Conservation (phyloP, 2,329 filamentous ascomycete genomes). For the Microascus cirrosus region DNA sequence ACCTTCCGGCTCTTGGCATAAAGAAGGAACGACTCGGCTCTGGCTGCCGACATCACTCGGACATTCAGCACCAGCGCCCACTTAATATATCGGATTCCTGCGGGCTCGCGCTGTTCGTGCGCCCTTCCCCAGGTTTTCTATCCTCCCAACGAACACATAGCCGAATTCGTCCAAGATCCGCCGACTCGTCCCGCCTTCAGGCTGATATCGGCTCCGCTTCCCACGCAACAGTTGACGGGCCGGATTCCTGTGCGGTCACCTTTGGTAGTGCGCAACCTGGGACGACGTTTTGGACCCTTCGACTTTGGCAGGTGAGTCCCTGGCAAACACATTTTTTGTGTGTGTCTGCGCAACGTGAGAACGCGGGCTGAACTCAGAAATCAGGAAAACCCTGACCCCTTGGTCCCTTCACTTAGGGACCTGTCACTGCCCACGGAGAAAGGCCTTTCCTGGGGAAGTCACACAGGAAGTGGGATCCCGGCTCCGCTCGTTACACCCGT, state of each 20-base stretch:
- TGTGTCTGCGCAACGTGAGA: not conserved
- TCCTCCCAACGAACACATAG: not conserved
- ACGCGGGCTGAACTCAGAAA: not conserved
- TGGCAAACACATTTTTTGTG: not conserved
- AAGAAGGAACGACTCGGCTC: not conserved
- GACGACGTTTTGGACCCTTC: not conserved
- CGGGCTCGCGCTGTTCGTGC: not conserved
- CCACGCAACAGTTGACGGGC: not conserved
- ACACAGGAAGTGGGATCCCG: not conserved
- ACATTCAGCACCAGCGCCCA: not conserved
- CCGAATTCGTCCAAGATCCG: not conserved
- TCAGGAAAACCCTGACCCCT: not conserved
- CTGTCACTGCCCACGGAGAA: not conserved
- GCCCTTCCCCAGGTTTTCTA: not conserved
- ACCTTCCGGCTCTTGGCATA: not conserved
- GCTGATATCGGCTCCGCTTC: slow-evolving; percentile 4
- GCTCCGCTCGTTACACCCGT: not conserved
- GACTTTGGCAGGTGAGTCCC: not conserved
- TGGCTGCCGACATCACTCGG: not conserved
- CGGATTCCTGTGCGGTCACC: not conserved
- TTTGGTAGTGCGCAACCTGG: slow-evolving; percentile 1
- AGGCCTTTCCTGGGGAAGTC: not conserved
- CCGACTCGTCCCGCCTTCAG: slow-evolving; percentile 2
- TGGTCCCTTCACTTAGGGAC: not conserved
- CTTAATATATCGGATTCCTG: not conserved